Conservation (phyloP, 768 basidiomycete species). For the Pulveroboletus sp. region DNA sequence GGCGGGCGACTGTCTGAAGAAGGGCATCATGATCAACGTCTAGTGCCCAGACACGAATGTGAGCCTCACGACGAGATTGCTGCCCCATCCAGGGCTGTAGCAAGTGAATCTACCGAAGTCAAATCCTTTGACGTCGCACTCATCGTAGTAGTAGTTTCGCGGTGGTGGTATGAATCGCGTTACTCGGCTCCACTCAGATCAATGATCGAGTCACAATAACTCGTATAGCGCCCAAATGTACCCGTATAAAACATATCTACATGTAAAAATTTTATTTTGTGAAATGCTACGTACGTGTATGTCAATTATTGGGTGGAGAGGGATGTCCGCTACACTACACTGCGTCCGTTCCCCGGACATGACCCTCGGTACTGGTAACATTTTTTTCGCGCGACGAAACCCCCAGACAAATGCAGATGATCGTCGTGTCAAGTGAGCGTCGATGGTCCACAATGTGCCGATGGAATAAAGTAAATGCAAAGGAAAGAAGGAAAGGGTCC, state of each 20-base stretch:
- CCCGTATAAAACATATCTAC: neutral
- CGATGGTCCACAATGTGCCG: neutral
- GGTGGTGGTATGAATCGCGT: neutral
- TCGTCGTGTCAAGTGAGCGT: neutral
- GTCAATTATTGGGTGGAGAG: conserved; percentile 27
- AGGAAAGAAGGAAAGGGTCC: neutral
- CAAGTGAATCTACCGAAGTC: conserved; percentile 24
- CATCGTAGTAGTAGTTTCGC: conserved; percentile 9
- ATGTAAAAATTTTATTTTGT: neutral
- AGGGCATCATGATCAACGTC: neutral
- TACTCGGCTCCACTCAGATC: neutral
- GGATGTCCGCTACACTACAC: conserved; percentile 38
- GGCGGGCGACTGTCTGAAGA: conserved; percentile 25
- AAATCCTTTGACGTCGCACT: conserved; percentile 25
- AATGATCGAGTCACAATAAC: conserved; percentile 1
- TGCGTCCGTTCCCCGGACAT: conserved; percentile 34
- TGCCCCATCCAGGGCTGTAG: conserved; percentile 23
- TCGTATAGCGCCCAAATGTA: neutral
- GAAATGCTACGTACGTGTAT: conserved; percentile 24
- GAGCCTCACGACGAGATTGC: conserved; percentile 32
- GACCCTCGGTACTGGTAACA: conserved; percentile 27
- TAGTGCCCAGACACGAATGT: neutral
- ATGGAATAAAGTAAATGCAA: neutral
- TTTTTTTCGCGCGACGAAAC: conserved; percentile 14
- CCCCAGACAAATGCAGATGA: neutral